These are phyloP conservation scores for Periconia sp. DNA, from an alignment of 2,329 filamentous ascomycete genomes.

Conservation along the genomic window DNA sequence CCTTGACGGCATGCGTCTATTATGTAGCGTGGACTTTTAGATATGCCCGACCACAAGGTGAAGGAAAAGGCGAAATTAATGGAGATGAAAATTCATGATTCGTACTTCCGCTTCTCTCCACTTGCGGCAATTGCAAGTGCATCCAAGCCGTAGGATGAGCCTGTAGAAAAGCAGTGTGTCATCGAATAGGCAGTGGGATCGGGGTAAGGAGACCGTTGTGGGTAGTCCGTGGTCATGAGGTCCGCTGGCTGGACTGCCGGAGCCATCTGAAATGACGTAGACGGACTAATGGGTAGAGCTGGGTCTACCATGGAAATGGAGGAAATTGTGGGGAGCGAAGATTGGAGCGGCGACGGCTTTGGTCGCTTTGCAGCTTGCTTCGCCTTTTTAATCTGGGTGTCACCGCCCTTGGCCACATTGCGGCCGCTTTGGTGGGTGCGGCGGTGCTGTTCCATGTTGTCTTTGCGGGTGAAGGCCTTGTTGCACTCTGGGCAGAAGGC, in stretches of 20 bases:
- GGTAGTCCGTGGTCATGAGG: constrained; percentile 21
- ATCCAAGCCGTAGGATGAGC: constrained; percentile 36
- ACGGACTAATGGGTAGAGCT: constrained; percentile 30
- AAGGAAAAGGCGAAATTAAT: background rate
- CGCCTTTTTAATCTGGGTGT: constrained; percentile 42
- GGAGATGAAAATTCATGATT: constrained; percentile 16
- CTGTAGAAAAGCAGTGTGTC: constrained; percentile 23
- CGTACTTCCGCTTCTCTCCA: constrained; percentile 41
- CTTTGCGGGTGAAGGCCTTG: constrained; percentile 78
- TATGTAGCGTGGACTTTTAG: constrained; percentile 28
- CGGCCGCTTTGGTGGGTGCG: constrained; percentile 68
- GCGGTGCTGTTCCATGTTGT: constrained; percentile 87
- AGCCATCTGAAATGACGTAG: constrained; percentile 24
- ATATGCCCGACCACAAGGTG: constrained; percentile 10
- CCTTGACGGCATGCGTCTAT: constrained; percentile 47
- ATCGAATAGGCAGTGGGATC: constrained; percentile 31
- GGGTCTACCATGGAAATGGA: constrained; percentile 29
- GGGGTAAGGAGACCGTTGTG: constrained; percentile 31
- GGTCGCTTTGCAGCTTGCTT: constrained; percentile 38
- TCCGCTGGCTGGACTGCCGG: constrained; percentile 31
- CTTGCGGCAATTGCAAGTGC: constrained; percentile 41
- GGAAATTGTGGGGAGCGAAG: constrained; percentile 4
- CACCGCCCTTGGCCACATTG: constrained; percentile 37
- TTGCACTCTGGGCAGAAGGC: constrained; percentile 71
- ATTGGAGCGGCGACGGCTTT: constrained; percentile 35